phyloP scores from a whole-genome alignment of 129 eudicot species.

The Artemisia argyi region DNA sequence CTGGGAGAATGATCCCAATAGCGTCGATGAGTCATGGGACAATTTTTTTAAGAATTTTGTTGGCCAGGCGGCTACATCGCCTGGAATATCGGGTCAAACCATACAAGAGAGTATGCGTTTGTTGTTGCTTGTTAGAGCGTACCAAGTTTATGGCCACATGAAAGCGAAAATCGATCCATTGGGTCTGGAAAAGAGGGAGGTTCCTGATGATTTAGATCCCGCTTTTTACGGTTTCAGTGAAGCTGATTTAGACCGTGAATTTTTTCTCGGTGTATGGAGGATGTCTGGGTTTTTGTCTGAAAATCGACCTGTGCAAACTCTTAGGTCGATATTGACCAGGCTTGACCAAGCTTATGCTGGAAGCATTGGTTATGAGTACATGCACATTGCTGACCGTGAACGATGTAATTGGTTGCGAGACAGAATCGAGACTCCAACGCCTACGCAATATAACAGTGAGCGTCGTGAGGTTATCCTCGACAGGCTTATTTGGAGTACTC shows the following conservation, averaged over 20 bases:
- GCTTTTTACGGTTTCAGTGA: conserved; percentile 80
- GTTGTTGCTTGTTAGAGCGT: conserved; percentile 86
- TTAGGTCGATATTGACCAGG: conserved; percentile 74
- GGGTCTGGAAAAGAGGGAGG: conserved; percentile 67
- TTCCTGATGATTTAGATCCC: conserved; percentile 79
- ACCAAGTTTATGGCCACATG: conserved; percentile 96
- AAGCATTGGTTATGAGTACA: conserved; percentile 88
- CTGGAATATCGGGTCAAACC: conserved; percentile 95
- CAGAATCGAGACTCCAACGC: conserved; percentile 92
- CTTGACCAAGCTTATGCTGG: conserved; percentile 98
- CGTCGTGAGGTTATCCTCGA: conserved; percentile 94
- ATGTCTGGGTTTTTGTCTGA: conserved; percentile 95
- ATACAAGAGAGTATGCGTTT: conserved; percentile 95
- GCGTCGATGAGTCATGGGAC: conserved; percentile 99
- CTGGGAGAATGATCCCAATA: conserved; percentile 93
- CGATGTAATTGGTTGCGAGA: conserved; percentile 94
- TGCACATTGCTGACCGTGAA: conserved; percentile 95
- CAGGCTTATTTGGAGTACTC: conserved; percentile 94
- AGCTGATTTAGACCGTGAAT: conserved; percentile 94
- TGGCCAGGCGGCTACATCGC: conserved; percentile 87
- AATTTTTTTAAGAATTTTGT: conserved; percentile 90
- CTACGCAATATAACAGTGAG: conserved; percentile 69
- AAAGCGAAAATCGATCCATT: conserved; percentile 87
- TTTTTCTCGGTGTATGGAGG: conserved; percentile 91
- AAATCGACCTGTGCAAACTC: conserved; percentile 95